Evolutionary conservation across 2,329 filamentous ascomycete genomes (phyloP).

Genomic region (Orbilia oligospora): DNA sequence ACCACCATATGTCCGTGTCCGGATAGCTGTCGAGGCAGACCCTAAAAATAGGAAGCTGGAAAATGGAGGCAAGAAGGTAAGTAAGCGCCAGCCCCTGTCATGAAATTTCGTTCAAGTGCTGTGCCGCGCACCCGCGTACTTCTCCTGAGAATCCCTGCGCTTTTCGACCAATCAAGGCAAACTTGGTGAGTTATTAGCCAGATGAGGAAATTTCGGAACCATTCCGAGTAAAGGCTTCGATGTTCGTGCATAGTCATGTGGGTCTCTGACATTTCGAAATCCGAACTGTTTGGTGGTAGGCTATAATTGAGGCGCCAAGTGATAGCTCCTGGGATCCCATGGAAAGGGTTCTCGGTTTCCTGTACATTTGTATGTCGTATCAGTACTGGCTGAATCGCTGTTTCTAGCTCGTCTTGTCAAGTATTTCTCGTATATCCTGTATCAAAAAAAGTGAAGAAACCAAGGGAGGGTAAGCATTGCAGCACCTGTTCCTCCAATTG

Average conservation of each 20-base stretch:
- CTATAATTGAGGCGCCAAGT: conserved; percentile 4
- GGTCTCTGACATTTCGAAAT: conserved; percentile 1
- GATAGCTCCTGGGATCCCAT: neutral
- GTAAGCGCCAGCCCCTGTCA: conserved; percentile 2
- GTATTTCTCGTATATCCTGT: neutral
- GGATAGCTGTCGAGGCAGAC: neutral
- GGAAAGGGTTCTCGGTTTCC: neutral
- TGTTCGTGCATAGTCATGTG: neutral
- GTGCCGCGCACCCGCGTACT: conserved; percentile 31
- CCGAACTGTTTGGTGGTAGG: neutral
- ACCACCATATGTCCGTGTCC: neutral
- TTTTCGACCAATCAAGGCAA: neutral
- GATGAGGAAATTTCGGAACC: conserved; percentile 6
- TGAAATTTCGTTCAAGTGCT: conserved; percentile 10
- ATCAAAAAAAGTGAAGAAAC: neutral
- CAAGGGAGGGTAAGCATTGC: neutral
- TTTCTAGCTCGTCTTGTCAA: too few relatives aligned
- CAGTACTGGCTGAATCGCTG: neutral
- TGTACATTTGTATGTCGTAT: neutral
- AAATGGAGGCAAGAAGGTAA: neutral
- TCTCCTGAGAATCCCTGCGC: neutral
- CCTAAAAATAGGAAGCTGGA: conserved; percentile 12
- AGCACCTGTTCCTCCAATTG: neutral
- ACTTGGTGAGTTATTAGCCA: neutral
- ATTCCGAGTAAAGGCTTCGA: conserved; percentile 9